These are phyloP conservation scores for Discostella stelligeroides DNA, from an alignment of 108 stramenopile genomes.

Conservation along the genomic window DNA sequence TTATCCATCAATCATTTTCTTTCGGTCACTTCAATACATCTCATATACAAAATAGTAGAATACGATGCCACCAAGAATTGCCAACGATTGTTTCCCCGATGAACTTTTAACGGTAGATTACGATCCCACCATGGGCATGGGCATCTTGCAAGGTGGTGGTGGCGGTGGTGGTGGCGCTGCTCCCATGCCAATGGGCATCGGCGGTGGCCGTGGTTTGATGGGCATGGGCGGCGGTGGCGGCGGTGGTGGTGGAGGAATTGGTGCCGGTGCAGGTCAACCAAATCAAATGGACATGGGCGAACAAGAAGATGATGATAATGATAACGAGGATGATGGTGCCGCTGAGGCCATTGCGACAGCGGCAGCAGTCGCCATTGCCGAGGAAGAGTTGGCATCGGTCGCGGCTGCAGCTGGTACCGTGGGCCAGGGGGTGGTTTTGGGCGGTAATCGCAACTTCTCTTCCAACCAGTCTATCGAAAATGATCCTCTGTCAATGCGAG, in stretches of 20 bases:
- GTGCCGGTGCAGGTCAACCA: neutral
- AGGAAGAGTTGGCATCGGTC: no score
- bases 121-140: conserved; percentile 39
- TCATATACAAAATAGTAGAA: no score
- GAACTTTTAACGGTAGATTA: conserved; percentile 73
- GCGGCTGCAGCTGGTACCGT: neutral
- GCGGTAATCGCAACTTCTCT: neutral
- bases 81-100: conserved; percentile 76
- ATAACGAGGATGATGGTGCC: conserved; percentile 1
- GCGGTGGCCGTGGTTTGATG: neutral
- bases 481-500: conserved; percentile 40
- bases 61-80: conserved; percentile 80
- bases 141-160: conserved; percentile 34
- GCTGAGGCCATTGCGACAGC: conserved; percentile 1
- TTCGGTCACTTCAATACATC: no score
- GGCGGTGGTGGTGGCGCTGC: conserved; percentile 37
- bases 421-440: neutral
- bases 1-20: no score
- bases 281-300: neutral
- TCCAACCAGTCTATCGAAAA: conserved; percentile 29
- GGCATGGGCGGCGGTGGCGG: no score
- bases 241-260: no score
- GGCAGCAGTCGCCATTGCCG: neutral
- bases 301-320: neutral
- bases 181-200: neutral